Conservation (phyloP, 768 basidiomycete species). For the Calocera cornea region DNA sequence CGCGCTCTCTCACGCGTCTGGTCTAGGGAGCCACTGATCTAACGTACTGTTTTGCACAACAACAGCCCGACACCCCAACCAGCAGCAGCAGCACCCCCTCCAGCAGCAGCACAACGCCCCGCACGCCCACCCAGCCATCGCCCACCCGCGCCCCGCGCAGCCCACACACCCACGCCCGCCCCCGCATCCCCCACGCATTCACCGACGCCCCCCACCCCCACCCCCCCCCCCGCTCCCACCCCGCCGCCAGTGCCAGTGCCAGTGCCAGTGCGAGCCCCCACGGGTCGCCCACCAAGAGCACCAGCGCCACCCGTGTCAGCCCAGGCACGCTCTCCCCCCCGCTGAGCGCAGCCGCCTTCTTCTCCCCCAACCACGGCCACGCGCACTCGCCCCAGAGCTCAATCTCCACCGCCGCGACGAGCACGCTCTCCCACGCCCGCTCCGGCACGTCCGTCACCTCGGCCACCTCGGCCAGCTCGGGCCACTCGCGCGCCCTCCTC, state of each 20-base stretch:
- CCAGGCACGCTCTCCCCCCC: neutral
- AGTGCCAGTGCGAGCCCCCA: neutral
- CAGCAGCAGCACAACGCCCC: too few relatives aligned
- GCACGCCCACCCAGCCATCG: neutral
- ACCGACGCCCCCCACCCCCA: too few relatives aligned
- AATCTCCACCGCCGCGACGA: neutral
- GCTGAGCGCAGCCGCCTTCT: too few relatives aligned
- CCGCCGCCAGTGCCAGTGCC: neutral
- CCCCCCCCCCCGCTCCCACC: neutral
- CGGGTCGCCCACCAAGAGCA: neutral
- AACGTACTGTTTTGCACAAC: too few relatives aligned
- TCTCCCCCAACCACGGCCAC: too few relatives aligned
- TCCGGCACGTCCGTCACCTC: slow-evolving; percentile 45
- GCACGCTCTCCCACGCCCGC: slow-evolving; percentile 18
- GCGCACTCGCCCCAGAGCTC: neutral
- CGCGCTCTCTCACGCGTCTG: slow-evolving; percentile 10
- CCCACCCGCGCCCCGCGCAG: neutral
- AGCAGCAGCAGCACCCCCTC: neutral
- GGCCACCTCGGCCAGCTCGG: slow-evolving; percentile 19
- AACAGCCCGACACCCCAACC: neutral
- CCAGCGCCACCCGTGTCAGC: neutral
- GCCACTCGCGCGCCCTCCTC: slow-evolving; percentile 23
- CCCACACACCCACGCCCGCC: neutral
- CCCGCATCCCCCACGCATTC: neutral
- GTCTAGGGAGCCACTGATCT: too few relatives aligned